Evolutionary conservation across 75 land plant species (phyloP).

Genomic region (Picea sitchensis): DNA sequence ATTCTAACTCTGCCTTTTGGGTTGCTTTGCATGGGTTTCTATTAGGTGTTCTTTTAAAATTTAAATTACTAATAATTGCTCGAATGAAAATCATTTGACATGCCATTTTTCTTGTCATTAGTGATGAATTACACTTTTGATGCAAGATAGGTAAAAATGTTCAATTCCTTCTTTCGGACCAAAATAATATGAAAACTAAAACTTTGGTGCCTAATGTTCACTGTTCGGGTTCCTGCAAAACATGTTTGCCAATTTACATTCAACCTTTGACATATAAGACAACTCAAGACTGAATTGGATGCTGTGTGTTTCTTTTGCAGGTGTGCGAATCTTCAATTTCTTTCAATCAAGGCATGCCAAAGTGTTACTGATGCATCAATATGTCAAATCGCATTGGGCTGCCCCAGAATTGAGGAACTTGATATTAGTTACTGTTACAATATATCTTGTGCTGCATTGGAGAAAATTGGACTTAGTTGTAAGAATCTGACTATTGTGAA

Average conservation of each 20-base stretch:
- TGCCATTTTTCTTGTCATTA: not conserved
- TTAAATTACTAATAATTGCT: not conserved
- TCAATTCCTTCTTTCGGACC: not conserved
- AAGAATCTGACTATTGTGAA: constrained; percentile 41
- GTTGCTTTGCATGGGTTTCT: too few relatives aligned
- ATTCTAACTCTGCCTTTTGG: too few relatives aligned
- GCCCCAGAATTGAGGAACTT: constrained; percentile 51
- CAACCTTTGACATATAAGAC: not conserved
- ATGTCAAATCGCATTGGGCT: constrained; percentile 37
- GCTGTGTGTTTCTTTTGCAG: constrained; percentile 28
- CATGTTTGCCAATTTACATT: not conserved
- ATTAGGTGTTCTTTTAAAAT: not conserved
- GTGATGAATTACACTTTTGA: not conserved
- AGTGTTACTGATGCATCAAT: constrained; percentile 55
- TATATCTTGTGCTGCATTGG: constrained; percentile 49
- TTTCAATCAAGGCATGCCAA: constrained; percentile 53
- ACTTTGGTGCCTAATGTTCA: not conserved
- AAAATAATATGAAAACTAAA: not conserved
- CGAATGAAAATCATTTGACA: not conserved
- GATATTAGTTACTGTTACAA: constrained; percentile 75
- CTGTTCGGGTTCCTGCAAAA: not conserved
- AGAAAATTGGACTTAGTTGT: constrained; percentile 49
- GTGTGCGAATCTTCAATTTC: constrained; percentile 49
- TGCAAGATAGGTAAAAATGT: not conserved
- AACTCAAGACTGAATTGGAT: not conserved